Evolutionary conservation across 2,329 filamentous ascomycete species (phyloP).

Genomic region (Tolypocladium ovalisporum): DNA sequence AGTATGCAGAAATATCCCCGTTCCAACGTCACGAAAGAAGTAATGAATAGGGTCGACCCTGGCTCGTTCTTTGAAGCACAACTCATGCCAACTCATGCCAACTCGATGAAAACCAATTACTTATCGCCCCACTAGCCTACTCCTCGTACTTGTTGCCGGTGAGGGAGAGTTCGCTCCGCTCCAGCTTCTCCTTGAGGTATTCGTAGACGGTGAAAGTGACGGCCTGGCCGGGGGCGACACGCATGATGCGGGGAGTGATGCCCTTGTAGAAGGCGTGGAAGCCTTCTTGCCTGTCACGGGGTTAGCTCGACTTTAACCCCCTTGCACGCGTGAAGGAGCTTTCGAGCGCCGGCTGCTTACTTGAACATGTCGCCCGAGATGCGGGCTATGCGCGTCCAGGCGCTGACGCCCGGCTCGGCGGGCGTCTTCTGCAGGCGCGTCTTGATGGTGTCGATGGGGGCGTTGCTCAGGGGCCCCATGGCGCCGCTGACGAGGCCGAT

Average conservation of each 20-base stretch:
- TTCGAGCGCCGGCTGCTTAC: constrained; percentile 28
- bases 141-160: constrained; percentile 58
- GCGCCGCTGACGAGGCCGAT: constrained; percentile 88
- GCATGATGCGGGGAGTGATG: constrained; percentile 94
- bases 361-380: constrained; percentile 83
- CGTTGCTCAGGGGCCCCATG: constrained; percentile 92
- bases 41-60: neutral
- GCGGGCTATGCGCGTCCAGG: constrained; percentile 62
- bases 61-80: neutral
- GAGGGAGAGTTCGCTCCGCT: constrained; percentile 51
- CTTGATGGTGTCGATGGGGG: constrained; percentile 98
- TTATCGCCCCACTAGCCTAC: constrained; percentile 20
- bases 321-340: no score
- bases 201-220: constrained; percentile 71
- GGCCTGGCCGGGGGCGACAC: constrained; percentile 89
- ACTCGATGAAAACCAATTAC: no score
- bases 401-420: constrained; percentile 69
- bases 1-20: neutral
- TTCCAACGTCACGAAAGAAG: neutral
- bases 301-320: no score
- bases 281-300: constrained; percentile 66
- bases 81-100: neutral
- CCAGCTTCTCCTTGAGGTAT: constrained; percentile 61
- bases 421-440: constrained; percentile 87
- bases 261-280: constrained; percentile 96